These are phyloP conservation scores for Aspergillus carlsbadensis DNA, from an alignment of 495 filamentous ascomycete species.

Conservation along the genomic window DNA sequence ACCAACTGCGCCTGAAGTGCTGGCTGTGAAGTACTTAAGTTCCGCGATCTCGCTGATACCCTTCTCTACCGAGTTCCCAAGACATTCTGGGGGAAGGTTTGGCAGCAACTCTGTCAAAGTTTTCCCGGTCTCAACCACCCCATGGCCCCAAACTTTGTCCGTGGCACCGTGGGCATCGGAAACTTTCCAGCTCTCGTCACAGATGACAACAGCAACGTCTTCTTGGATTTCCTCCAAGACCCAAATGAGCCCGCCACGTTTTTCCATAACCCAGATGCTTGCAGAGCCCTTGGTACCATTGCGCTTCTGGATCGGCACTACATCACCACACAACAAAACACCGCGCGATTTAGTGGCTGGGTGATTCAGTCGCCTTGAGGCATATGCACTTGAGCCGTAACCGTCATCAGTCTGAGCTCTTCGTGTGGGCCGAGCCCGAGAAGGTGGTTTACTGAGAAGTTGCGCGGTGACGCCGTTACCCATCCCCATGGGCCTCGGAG, in stretches of 20 bases:
- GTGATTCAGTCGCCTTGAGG: conserved; percentile 51
- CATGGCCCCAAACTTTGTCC: conserved; percentile 77
- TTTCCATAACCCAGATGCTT: conserved; percentile 98
- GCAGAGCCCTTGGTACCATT: conserved; percentile 89
- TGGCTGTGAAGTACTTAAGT: conserved; percentile 77
- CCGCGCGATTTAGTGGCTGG: conserved; percentile 76
- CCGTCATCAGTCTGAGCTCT: conserved; percentile 75
- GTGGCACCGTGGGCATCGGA: conserved; percentile 64
- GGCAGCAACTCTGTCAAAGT: conserved; percentile 76
- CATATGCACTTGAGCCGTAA: conserved; percentile 63
- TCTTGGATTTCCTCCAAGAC: conserved; percentile 97
- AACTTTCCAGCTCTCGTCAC: conserved; percentile 73
- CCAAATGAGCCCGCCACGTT: conserved; percentile 91
- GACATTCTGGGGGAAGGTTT: conserved; percentile 70
- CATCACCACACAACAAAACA: conserved; percentile 92
- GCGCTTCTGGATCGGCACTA: conserved; percentile 93
- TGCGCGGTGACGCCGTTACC: conserved; percentile 83
- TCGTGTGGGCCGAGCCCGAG: conserved; percentile 56
- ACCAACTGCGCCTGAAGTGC: conserved; percentile 66
- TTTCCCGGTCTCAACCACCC: conserved; percentile 61
- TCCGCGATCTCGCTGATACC: conserved; percentile 67
- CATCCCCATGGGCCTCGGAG: conserved; percentile 55
- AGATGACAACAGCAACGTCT: conserved; percentile 72
- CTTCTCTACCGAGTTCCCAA: conserved; percentile 60
- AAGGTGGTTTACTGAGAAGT: conserved; percentile 83